Percentiles rank a stretch among this genome's conserved stretches.
phyloP scores from a whole-genome alignment of 73 alveolate species.

The Tetrahymena malaccensis region DNA sequence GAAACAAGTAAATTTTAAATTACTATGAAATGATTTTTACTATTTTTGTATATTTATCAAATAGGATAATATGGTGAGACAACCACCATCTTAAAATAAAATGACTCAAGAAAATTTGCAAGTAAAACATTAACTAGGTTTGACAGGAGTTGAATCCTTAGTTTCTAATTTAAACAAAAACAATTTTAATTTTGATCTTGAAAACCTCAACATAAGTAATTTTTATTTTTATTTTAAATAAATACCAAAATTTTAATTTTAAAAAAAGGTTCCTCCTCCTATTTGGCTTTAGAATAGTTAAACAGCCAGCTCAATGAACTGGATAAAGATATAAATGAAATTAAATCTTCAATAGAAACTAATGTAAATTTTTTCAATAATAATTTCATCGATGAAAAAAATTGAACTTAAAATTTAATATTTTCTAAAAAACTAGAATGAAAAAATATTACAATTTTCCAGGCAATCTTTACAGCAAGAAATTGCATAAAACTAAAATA shows the following conservation, averaged over 20 bases:
- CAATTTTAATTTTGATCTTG: constrained; percentile 16
- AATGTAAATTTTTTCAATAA: not conserved
- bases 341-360: not conserved
- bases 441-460: not conserved
- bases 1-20: not conserved
- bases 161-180: not conserved
- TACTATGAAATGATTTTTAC: not conserved
- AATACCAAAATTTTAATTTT: not conserved
- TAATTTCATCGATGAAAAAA: too few relatives aligned
- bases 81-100: not conserved
- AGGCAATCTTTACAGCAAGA: not conserved
- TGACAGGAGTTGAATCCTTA: not conserved
- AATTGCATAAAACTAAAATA: not conserved
- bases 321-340: not conserved
- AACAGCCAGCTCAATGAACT: not conserved
- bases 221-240: not conserved
- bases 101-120: not conserved
- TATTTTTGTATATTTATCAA: not conserved
- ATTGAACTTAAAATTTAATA: not conserved
- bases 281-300: constrained; percentile 8
- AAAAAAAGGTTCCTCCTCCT: constrained; percentile 15
- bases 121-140: constrained; percentile 13
- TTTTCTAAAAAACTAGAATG: not conserved
- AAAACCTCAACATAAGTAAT: constrained; percentile 29
- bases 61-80: not conserved